A percentile compares a stretch with the other conserved stretches of the same genome.
Conservation (phyloP, 1,139 yeast species). For the Sugiyamaella sp. region DNA sequence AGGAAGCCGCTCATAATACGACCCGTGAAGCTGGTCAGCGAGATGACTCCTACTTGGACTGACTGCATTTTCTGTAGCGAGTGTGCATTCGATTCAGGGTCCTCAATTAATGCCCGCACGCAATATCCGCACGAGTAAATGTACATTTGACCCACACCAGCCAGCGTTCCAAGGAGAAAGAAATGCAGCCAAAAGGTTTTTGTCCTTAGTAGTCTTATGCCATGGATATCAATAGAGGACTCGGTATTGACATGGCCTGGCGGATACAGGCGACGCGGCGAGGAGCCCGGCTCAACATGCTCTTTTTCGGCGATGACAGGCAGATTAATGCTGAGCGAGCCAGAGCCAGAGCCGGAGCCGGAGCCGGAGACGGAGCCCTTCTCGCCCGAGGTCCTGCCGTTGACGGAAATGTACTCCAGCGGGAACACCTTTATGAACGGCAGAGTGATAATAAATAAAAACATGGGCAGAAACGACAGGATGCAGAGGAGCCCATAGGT, state of each 20-base stretch:
- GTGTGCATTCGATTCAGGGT: constrained; percentile 23
- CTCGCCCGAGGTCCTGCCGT: constrained; percentile 10
- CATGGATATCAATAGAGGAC: constrained; percentile 31
- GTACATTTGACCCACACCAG: constrained; percentile 79
- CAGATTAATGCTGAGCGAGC: constrained; percentile 1
- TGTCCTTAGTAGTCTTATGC: constrained; percentile 33
- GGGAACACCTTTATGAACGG: constrained; percentile 33
- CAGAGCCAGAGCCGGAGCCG: too few species aligned
- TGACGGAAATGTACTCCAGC: constrained; percentile 22
- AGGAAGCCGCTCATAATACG: constrained; percentile 67
- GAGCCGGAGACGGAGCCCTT: too few species aligned
- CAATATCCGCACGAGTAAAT: constrained; percentile 75
- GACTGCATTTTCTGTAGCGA: constrained; percentile 56
- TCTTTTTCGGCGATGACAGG: constrained; percentile 5
- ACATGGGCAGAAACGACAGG: constrained; percentile 40
- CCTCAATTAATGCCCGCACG: constrained; percentile 52
- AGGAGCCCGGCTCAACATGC: not conserved
- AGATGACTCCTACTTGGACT: constrained; percentile 70
- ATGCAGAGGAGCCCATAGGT: constrained; percentile 41
- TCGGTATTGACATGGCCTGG: not conserved
- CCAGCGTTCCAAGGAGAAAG: constrained; percentile 59
- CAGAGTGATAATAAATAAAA: constrained; percentile 33
- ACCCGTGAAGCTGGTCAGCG: constrained; percentile 68
- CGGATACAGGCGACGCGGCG: constrained; percentile 6
- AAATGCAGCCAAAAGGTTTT: constrained; percentile 45